phyloP scores from a whole-genome alignment of 1,284 basidiomycete genomes.

The Rhodotorula mucilaginosa region DNA sequence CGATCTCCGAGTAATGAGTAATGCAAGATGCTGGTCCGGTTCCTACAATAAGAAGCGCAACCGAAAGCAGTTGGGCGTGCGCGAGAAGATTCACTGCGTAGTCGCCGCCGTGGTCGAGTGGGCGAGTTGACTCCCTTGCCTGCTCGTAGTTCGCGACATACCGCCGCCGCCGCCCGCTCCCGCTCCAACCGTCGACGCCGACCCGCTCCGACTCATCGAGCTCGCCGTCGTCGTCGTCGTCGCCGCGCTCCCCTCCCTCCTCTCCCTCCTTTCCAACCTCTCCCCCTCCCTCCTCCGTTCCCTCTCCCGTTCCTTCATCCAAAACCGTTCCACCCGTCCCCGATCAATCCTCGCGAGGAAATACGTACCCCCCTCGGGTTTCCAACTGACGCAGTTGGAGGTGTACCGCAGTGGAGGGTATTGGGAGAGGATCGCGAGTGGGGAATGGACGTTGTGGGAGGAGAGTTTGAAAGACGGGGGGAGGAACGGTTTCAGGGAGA shows the following conservation, averaged over 20 bases:
- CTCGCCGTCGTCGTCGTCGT: neutral
- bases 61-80: too few relatives aligned
- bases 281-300: constrained; percentile 3
- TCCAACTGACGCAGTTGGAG: constrained; percentile 42
- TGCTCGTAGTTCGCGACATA: neutral
- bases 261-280: neutral
- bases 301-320: constrained; percentile 7
- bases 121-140: neutral
- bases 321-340: constrained; percentile 19
- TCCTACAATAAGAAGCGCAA: neutral
- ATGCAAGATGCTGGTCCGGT: too few relatives aligned
- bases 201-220: neutral
- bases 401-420: constrained; percentile 27
- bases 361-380: constrained; percentile 42
- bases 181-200: neutral
- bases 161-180: neutral
- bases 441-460: constrained; percentile 35
- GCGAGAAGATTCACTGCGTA: too few relatives aligned
- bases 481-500: constrained; percentile 53
- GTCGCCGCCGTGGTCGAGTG: neutral
- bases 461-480: constrained; percentile 33
- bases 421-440: constrained; percentile 41
- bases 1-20: too few relatives aligned
- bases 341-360: constrained; percentile 39
- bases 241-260: constrained; percentile 3